phyloP scores from a whole-genome alignment of 1,284 basidiomycete species.

The Caloboletus firmus region DNA sequence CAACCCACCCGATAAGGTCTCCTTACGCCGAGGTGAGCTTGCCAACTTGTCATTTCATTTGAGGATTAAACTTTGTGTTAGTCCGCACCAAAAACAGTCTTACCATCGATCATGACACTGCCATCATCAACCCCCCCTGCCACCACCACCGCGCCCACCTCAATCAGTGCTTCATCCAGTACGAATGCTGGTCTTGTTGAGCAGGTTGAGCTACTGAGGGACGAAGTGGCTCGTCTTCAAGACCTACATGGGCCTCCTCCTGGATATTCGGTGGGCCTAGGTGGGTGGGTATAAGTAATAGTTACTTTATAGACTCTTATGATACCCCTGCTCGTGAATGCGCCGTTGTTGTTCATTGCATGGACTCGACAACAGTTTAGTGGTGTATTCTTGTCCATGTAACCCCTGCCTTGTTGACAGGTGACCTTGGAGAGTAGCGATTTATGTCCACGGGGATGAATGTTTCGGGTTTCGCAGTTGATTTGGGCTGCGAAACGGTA shows the following conservation, averaged over 20 bases:
- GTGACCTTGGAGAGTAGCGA: too few species aligned
- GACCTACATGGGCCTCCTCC: slow-evolving; percentile 2
- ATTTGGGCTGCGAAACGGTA: too few species aligned
- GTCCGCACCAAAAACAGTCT: not conserved
- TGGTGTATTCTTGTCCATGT: too few species aligned
- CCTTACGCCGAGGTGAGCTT: not conserved
- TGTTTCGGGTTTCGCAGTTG: too few species aligned
- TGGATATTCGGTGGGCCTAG: not conserved
- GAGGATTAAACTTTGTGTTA: not conserved
- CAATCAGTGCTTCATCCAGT: not conserved
- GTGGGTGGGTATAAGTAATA: not conserved
- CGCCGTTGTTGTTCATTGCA: too few species aligned
- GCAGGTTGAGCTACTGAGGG: slow-evolving; percentile 12
- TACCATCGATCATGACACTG: not conserved
- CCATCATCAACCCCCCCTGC: not conserved
- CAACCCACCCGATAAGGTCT: accelerated
- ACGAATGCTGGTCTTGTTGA: not conserved
- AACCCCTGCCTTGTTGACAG: too few species aligned
- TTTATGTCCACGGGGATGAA: too few species aligned
- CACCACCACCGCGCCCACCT: not conserved
- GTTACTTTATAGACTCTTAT: too few species aligned
- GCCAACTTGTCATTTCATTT: not conserved
- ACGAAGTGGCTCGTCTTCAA: slow-evolving; percentile 14
- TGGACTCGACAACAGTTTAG: too few species aligned
- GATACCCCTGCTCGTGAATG: too few species aligned